These are phyloP conservation scores for Elasticomyces elasticus DNA, from an alignment of 495 filamentous ascomycete genomes.

Conservation along the genomic window DNA sequence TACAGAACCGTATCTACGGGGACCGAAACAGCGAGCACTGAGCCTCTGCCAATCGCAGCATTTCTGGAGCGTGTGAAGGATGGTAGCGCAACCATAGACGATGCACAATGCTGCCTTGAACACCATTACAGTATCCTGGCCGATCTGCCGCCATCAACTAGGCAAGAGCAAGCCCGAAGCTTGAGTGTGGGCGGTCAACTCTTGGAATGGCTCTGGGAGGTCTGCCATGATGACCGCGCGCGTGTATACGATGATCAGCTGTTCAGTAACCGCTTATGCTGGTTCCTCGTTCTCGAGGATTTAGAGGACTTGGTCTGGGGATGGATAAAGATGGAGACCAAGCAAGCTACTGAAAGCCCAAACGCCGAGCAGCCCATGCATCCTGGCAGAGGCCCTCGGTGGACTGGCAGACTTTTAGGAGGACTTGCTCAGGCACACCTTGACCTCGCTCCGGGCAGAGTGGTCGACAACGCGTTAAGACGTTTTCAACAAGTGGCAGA, in stretches of 20 bases:
- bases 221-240: not conserved
- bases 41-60: not conserved
- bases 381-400: too few species aligned
- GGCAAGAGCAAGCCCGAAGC: not conserved
- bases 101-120: not conserved
- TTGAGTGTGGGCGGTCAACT: not conserved
- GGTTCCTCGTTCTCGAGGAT: not conserved
- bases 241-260: not conserved
- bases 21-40: not conserved
- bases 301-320: not conserved
- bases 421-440: too few species aligned
- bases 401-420: too few species aligned
- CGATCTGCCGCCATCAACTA: not conserved
- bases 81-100: not conserved
- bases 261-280: not conserved
- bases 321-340: not conserved
- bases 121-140: not conserved
- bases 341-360: too few species aligned
- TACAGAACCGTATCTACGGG: too few species aligned
- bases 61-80: not conserved
- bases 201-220: not conserved
- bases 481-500: too few species aligned
- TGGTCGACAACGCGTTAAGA: not conserved
- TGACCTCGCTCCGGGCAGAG: not conserved
- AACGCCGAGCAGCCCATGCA: too few species aligned